phyloP scores from a whole-genome alignment of 495 filamentous ascomycete genomes.

The Aspergillus funiculosus region DNA sequence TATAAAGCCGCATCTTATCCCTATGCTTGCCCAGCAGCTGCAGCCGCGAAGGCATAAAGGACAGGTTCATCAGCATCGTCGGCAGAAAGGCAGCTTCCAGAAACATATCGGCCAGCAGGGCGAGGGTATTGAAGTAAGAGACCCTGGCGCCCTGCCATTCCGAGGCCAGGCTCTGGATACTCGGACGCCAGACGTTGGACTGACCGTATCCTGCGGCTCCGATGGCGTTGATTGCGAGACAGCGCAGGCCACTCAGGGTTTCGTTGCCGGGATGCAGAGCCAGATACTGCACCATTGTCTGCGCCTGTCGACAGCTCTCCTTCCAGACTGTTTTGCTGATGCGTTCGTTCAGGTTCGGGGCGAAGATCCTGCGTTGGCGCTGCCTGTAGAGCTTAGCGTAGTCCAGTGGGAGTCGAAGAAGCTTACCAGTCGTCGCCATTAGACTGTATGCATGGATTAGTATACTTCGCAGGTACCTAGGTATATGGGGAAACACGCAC shows the following conservation, averaged over 20 bases:
- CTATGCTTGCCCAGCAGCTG: slow-evolving; percentile 23
- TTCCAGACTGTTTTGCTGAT: slow-evolving; percentile 34
- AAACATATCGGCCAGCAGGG: slow-evolving; percentile 24
- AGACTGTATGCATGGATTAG: slow-evolving; percentile 6
- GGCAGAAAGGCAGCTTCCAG: slow-evolving; percentile 29
- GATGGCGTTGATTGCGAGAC: slow-evolving; percentile 39
- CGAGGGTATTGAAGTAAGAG: slow-evolving; percentile 33
- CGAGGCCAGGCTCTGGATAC: slow-evolving; percentile 1
- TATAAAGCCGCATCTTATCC: slow-evolving; percentile 24
- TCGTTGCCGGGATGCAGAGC: slow-evolving; percentile 18
- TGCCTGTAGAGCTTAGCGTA: no score
- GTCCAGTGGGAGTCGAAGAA: neutral
- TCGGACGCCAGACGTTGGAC: slow-evolving; percentile 25
- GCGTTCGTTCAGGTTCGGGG: slow-evolving; percentile 35
- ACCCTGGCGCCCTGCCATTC: slow-evolving; percentile 16
- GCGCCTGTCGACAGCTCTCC: slow-evolving; percentile 30
- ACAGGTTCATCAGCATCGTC: slow-evolving; percentile 19
- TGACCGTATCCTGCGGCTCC: slow-evolving; percentile 34
- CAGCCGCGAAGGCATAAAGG: slow-evolving; percentile 28
- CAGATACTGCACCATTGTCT: slow-evolving; percentile 26
- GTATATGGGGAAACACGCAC: slow-evolving; percentile 14
- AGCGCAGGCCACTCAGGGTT: slow-evolving; percentile 23
- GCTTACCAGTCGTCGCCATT: slow-evolving; percentile 26
- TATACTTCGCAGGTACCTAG: neutral
- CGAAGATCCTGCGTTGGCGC: slow-evolving; percentile 36